Conservation (phyloP, 768 basidiomycete species). For the Wakefieldia striispora region DNA sequence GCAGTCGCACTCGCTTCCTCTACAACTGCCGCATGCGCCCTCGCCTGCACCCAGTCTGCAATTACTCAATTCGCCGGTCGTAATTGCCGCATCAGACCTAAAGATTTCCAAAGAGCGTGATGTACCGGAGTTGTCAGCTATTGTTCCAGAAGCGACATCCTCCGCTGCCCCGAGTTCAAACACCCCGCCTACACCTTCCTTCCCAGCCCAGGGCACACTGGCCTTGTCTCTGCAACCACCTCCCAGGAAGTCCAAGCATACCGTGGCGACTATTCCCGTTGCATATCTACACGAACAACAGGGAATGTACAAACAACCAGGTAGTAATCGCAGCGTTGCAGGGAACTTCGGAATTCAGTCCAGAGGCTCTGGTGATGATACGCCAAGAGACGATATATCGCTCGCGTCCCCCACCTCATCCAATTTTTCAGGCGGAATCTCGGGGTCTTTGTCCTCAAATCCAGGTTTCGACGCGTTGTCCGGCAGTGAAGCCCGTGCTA, state of each 20-base stretch:
- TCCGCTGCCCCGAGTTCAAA: conserved; percentile 28
- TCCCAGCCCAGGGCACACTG: conserved; percentile 31
- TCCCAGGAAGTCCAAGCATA: conserved; percentile 29
- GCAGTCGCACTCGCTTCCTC: conserved; percentile 33
- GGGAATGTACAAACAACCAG: conserved; percentile 25
- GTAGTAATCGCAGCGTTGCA: conserved; percentile 29
- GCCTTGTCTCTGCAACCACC: conserved; percentile 35
- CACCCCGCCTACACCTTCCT: conserved; percentile 17
- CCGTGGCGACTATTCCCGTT: neutral
- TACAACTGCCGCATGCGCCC: conserved; percentile 19
- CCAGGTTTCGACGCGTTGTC: neutral
- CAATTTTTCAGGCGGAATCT: conserved; percentile 1
- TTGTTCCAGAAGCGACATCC: conserved; percentile 8
- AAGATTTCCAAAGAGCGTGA: conserved; percentile 42
- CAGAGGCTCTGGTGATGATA: conserved; percentile 7
- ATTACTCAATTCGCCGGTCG: conserved; percentile 19
- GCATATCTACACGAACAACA: conserved; percentile 6
- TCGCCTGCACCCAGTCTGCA: conserved; percentile 29
- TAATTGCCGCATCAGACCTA: conserved; percentile 29
- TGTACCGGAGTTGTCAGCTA: conserved; percentile 15
- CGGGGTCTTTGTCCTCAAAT: conserved; percentile 4
- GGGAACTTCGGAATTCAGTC: conserved; percentile 29
- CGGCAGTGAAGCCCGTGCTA: neutral
- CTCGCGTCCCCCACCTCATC: conserved; percentile 5
- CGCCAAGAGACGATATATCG: conserved; percentile 8